phyloP scores from a whole-genome alignment of 78 protist species.

The Dictyostelium discoideum region DNA sequence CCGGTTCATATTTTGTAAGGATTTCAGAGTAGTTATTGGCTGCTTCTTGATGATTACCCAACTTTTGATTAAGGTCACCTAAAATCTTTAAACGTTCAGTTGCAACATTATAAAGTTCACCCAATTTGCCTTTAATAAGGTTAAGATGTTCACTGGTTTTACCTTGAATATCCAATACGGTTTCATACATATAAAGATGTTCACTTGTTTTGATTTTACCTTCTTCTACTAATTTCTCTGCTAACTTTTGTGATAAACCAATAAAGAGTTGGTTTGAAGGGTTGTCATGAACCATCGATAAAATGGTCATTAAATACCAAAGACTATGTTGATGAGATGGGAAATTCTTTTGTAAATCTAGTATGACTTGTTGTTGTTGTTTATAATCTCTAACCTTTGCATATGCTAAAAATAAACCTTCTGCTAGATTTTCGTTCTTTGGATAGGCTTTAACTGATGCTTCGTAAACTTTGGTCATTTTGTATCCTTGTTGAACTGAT shows the following conservation, averaged over 20 bases:
- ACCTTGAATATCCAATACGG: constrained; percentile 12
- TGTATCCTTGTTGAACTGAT: constrained; percentile 37
- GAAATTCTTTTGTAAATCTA: constrained; percentile 18
- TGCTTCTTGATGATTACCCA: constrained; percentile 24
- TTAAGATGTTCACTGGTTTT: constrained; percentile 15
- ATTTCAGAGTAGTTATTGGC: constrained; percentile 33
- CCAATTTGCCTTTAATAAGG: constrained; percentile 39
- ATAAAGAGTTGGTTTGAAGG: not conserved
- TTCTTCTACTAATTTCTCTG: constrained; percentile 39
- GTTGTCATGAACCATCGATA: not conserved
- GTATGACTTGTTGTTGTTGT: constrained; percentile 15
- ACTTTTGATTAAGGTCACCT: not conserved
- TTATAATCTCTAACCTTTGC: constrained; percentile 38
- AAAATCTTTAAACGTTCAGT: constrained; percentile 57
- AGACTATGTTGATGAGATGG: constrained; percentile 1
- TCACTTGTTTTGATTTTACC: constrained; percentile 30
- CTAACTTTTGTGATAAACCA: constrained; percentile 15
- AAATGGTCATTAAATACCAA: constrained; percentile 66
- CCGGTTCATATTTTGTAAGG: constrained; percentile 58
- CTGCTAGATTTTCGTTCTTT: not conserved
- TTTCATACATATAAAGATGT: constrained; percentile 38
- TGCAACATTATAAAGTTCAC: constrained; percentile 40
- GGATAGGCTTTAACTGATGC: constrained; percentile 19
- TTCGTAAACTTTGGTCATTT: constrained; percentile 65
- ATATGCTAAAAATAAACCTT: constrained; percentile 50